A percentile compares a stretch with the other conserved stretches of the same genome.
Evolutionary conservation across 2,329 filamentous ascomycete species (phyloP).

Genomic region (Raffaelea deltoideospora): DNA sequence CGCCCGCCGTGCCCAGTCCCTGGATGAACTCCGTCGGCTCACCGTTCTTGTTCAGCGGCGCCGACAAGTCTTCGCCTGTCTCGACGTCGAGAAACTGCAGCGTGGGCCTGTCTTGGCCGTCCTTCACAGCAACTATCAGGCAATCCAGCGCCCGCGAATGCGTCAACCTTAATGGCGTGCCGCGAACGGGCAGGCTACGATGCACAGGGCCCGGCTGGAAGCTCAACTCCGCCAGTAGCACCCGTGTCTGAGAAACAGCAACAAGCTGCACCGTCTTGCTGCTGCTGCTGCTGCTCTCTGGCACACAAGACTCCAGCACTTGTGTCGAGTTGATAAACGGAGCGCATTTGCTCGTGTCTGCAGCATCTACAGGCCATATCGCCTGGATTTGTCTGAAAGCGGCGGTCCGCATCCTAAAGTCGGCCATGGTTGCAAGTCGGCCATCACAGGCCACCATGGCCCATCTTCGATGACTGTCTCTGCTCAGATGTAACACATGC

Average conservation of each 20-base stretch:
- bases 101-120: constrained; percentile 25
- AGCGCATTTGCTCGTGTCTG: constrained; percentile 27
- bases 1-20: constrained; percentile 39
- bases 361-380: constrained; percentile 37
- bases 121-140: constrained; percentile 35
- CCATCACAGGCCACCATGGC: constrained; percentile 34
- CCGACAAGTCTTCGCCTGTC: constrained; percentile 35
- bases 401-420: constrained; percentile 15
- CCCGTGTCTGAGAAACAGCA: constrained; percentile 30
- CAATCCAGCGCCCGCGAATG: constrained; percentile 38
- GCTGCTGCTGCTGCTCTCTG: constrained; percentile 22
- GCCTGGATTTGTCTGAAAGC: constrained; percentile 25
- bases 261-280: too few relatives aligned
- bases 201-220: constrained; percentile 29
- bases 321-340: constrained; percentile 33
- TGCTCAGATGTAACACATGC: constrained; percentile 9
- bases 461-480: constrained; percentile 9
- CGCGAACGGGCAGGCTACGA: constrained; percentile 29
- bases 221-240: constrained; percentile 39
- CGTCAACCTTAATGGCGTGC: constrained; percentile 35
- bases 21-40: constrained; percentile 32
- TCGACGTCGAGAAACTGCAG: constrained; percentile 41
- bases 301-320: constrained; percentile 24
- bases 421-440: constrained; percentile 26
- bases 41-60: constrained; percentile 25